Conservation (phyloP, 2,329 filamentous ascomycete species). For the Paraphoma sp. region DNA sequence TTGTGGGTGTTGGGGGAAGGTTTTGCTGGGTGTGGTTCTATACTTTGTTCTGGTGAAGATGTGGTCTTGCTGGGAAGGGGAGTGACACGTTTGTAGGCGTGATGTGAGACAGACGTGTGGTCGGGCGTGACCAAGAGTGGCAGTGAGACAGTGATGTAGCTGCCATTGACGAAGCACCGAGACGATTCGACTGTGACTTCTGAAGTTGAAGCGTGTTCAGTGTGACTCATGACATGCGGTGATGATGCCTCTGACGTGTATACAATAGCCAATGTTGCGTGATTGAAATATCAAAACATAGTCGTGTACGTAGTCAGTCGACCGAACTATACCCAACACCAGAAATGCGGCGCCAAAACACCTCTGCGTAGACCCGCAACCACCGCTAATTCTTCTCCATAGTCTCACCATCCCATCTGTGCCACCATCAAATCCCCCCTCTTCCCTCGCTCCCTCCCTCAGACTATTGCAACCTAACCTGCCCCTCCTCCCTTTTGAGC, state of each 20-base stretch:
- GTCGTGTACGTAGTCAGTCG: background rate
- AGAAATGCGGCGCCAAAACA: background rate
- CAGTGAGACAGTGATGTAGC: background rate
- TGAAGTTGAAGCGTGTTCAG: background rate
- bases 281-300: background rate
- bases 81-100: background rate
- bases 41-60: too few species aligned
- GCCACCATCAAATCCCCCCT: background rate
- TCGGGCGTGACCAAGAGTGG: background rate
- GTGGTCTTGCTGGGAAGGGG: background rate
- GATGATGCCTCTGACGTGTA: background rate
- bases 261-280: background rate
- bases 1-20: too few species aligned
- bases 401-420: background rate
- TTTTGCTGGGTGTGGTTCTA: too few species aligned
- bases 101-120: background rate
- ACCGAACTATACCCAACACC: background rate
- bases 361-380: background rate
- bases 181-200: background rate
- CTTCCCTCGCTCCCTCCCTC: background rate
- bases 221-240: background rate
- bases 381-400: background rate
- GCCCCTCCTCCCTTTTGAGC: constrained; percentile 38
- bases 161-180: background rate
- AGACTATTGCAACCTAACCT: background rate